Conservation (phyloP, 169 alveolate genomes). For the Babesia sp. region DNA sequence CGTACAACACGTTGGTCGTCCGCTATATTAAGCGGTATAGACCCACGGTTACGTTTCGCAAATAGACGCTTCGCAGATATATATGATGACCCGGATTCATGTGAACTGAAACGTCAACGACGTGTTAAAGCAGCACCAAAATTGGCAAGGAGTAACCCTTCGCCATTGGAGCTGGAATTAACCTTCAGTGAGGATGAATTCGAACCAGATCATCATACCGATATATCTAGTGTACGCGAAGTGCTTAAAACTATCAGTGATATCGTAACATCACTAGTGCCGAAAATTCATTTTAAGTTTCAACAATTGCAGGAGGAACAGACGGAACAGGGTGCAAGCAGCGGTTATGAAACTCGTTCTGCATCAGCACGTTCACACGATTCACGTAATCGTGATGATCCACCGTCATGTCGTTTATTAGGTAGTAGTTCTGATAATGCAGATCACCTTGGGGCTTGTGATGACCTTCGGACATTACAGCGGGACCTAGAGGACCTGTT, state of each 20-base stretch:
- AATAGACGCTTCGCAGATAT: conserved; percentile 25
- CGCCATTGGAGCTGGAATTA: neutral
- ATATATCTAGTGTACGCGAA: neutral
- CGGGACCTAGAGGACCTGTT: conserved; percentile 11
- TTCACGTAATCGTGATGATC: neutral
- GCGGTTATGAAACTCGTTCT: conserved; percentile 1
- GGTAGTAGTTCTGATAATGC: neutral
- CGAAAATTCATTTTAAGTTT: neutral
- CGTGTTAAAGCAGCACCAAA: neutral
- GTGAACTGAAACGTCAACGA: neutral
- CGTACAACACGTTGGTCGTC: conserved; percentile 33
- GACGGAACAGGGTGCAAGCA: neutral
- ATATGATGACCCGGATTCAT: neutral
- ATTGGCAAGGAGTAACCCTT: neutral
- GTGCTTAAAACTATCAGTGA: conserved; percentile 9
- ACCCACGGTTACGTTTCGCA: conserved; percentile 29
- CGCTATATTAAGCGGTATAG: conserved; percentile 38
- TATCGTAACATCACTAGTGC: conserved; percentile 8
- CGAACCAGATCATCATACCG: neutral
- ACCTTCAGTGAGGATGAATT: conserved; percentile 27
- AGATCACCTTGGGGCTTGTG: conserved; percentile 6
- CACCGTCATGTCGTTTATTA: neutral
- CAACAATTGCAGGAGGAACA: neutral
- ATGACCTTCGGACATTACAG: conserved; percentile 9
- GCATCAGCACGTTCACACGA: neutral